phyloP scores from a whole-genome alignment of 2,329 filamentous ascomycete species.

The Clonostachys byssicola region DNA sequence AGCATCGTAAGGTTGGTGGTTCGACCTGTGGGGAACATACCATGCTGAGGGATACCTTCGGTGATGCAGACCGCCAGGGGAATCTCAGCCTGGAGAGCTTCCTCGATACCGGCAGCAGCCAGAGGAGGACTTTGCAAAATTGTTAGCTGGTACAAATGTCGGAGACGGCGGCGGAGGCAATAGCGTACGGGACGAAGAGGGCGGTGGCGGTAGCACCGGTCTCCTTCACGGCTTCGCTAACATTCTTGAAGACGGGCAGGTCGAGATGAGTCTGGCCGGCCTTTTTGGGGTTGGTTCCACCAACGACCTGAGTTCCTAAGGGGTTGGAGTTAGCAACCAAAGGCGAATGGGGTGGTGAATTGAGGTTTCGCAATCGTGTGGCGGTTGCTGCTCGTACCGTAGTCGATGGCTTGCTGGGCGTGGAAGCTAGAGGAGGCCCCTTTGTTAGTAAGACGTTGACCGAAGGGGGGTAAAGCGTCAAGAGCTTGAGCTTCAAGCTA shows the following conservation, averaged over 20 bases:
- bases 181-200: constrained; percentile 86
- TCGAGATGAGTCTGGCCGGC: constrained; percentile 86
- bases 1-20: constrained; percentile 5
- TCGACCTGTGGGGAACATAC: constrained; percentile 43
- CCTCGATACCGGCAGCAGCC: constrained; percentile 92
- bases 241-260: constrained; percentile 88
- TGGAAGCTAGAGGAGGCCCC: constrained; percentile 67
- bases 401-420: constrained; percentile 95
- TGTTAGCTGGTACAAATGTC: neutral
- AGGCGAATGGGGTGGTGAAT: no score
- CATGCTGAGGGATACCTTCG: constrained; percentile 96
- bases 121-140: constrained; percentile 65
- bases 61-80: constrained; percentile 96
- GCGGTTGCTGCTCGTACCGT: constrained; percentile 59
- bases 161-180: neutral
- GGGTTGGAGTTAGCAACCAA: no score
- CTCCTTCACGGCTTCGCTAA: constrained; percentile 82
- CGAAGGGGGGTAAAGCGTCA: no score
- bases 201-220: constrained; percentile 88
- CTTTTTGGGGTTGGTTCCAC: constrained; percentile 99
- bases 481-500: no score
- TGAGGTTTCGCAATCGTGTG: neutral
- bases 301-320: constrained; percentile 90
- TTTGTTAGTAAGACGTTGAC: no score
- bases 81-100: constrained; percentile 90